Percentiles rank a stretch among this genome's conserved stretches.
Conservation (phyloP, 305 asterid species). For the Solanum hybrid region DNA sequence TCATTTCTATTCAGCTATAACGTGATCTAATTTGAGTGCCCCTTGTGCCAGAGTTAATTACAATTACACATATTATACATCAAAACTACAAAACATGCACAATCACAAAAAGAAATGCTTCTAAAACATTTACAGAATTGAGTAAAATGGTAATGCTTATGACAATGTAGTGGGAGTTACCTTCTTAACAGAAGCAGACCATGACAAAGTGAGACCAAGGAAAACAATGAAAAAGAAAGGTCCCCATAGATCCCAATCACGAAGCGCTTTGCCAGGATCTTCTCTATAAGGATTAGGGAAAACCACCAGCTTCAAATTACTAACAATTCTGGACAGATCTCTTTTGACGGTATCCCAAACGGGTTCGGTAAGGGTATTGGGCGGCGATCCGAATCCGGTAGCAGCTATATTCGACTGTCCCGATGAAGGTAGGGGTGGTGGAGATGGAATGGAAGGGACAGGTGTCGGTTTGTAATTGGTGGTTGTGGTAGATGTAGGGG, state of each 20-base stretch:
- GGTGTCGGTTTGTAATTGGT: conserved; percentile 19
- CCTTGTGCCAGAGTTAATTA: background rate
- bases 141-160: background rate
- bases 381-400: conserved; percentile 61
- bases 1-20: background rate
- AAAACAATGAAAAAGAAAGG: conserved; percentile 95
- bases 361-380: conserved; percentile 85
- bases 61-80: background rate
- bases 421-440: conserved; percentile 5
- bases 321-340: conserved; percentile 80
- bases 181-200: conserved; percentile 96
- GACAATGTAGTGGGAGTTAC: conserved; percentile 13
- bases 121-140: background rate
- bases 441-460: conserved; percentile 25
- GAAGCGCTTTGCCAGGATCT: conserved; percentile 94
- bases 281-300: conserved; percentile 87
- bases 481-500: conserved; percentile 10
- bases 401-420: conserved; percentile 13
- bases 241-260: conserved; percentile 99
- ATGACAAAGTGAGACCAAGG: conserved; percentile 84
- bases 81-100: background rate
- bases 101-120: background rate
- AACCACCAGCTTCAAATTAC: conserved; percentile 85
- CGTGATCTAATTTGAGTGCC: background rate
- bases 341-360: conserved; percentile 90